These are phyloP conservation scores for Platismatia glauca DNA, from an alignment of 495 filamentous ascomycete genomes.

Conservation along the genomic window DNA sequence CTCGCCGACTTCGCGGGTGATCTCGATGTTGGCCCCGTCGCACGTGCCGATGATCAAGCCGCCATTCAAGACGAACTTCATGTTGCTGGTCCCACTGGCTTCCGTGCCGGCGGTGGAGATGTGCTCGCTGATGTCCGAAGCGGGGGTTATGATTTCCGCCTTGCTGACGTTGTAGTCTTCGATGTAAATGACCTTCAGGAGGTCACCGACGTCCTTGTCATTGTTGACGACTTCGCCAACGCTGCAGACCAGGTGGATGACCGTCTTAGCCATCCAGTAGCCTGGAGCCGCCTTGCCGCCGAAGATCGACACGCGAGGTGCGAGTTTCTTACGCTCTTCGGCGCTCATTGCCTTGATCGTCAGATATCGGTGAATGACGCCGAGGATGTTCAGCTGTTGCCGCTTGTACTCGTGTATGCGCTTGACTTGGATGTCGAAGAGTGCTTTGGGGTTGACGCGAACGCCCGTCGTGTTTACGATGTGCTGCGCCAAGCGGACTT, in stretches of 20 bases:
- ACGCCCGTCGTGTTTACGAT: slow-evolving; percentile 71
- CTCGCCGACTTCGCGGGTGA: slow-evolving; percentile 92
- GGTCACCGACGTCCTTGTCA: slow-evolving; percentile 82
- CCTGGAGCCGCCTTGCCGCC: slow-evolving; percentile 96
- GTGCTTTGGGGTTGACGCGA: slow-evolving; percentile 72
- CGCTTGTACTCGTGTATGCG: slow-evolving; percentile 99
- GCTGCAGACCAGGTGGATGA: slow-evolving; percentile 92
- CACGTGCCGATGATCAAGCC: slow-evolving; percentile 96
- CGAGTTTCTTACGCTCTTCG: slow-evolving; percentile 78
- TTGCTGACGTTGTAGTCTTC: slow-evolving; percentile 99
- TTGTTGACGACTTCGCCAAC: slow-evolving; percentile 89
- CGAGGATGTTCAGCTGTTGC: slow-evolving; percentile 98
- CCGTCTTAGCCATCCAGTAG: slow-evolving; percentile 99
- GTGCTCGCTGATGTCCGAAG: slow-evolving; percentile 94
- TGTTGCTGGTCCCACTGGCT: slow-evolving; percentile 64
- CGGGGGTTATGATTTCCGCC: slow-evolving; percentile 90
- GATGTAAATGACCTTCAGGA: slow-evolving; percentile 93
- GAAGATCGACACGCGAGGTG: slow-evolving; percentile 92
- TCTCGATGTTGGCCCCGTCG: slow-evolving; percentile 97
- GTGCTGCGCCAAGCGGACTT: slow-evolving; percentile 75
- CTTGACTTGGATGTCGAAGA: slow-evolving; percentile 98
- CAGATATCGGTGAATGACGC: slow-evolving; percentile 91
- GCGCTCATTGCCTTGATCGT: slow-evolving; percentile 75
- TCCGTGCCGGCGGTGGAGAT: slow-evolving; percentile 98
- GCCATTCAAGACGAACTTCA: slow-evolving; percentile 98